Evolutionary conservation across 2,329 filamentous ascomycete genomes (phyloP), one percentile per base, ranked within the genome.

Genomic region (Cadophora sp.): DNA sequence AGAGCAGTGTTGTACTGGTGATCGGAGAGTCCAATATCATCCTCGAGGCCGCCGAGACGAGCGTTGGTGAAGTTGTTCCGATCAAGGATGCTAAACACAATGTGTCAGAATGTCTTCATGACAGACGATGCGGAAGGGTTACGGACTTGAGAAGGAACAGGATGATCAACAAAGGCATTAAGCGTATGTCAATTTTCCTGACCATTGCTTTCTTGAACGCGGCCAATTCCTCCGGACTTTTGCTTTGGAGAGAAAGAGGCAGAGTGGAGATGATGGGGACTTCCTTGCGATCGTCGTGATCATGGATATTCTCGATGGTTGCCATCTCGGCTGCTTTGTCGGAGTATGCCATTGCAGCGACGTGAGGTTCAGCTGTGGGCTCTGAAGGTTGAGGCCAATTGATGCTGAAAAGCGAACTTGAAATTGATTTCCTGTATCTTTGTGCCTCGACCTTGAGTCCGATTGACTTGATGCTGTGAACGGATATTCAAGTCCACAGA

Each of bases 21-120:
- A 78, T 77, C 79, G 73, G 73, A 80, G 75, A 2, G 80, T 79
- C 66, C 81, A 3, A 74, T 29, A 24, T 71, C 71, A 6, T 73
- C 65, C 26, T 71, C 66, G 34, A 74, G 46, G 5, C 72, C 68
- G 1, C 69, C 64, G 11, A 74, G 43, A 9, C 68, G 37, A 22
- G 73, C 73, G 60, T 69, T 68, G 4, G 72, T 65, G 43, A 73
- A 60, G 14, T 67, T 68, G 40, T 77, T 77, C 27, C 78, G 74
- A 63, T 79, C 77, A 11, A 79, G 74, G 60, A 76, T 78, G 66
- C 75, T 79, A n/a, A 48, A 40, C 2, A 43, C 19, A 29, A 61
- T 7, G 8, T 37, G 55, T 58, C 55, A 58, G 55, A 14, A 11
- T 34, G 29, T 27, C 1, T 24, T 63, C 8, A 24, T n/a, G 37